A percentile compares a stretch with the other conserved stretches of the same genome.
Conservation (phyloP, 352 stramenopile species). For the Phytophthora sp. region DNA sequence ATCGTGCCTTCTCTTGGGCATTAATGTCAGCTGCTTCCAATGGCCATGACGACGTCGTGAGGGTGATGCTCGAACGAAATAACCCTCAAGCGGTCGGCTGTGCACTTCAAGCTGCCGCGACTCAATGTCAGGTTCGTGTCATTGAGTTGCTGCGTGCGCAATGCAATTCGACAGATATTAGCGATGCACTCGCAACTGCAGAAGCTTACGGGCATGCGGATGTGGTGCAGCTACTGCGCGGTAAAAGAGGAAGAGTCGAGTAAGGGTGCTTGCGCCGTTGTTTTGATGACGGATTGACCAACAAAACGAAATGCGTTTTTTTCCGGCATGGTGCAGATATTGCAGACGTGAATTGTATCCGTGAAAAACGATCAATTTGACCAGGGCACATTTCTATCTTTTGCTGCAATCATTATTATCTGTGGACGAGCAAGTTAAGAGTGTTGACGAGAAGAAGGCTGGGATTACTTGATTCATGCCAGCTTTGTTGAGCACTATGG, state of each 20-base stretch:
- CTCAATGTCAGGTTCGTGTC: background rate
- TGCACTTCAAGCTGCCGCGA: background rate
- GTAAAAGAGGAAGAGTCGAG: no score
- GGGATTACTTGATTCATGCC: no score
- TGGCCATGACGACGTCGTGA: background rate
- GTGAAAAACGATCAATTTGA: background rate
- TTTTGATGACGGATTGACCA: no score
- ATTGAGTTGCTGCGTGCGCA: background rate
- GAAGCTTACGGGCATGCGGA: background rate
- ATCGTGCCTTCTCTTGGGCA: background rate
- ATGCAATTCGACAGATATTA: background rate
- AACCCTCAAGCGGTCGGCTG: background rate
- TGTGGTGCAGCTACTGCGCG: background rate
- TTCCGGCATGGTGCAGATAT: no score
- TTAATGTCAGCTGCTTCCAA: background rate
- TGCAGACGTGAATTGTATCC: background rate
- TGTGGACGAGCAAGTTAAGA: no score
- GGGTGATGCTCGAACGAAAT: background rate
- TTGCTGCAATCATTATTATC: no score
- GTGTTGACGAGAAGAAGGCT: no score
- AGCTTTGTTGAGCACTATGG: no score
- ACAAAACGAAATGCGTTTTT: no score
- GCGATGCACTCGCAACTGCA: background rate
- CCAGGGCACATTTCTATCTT: background rate
- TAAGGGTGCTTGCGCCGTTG: no score